A percentile compares a stretch with the other conserved stretches of the same genome.
These are phyloP conservation scores for Yamadazyma nakazawae DNA, from an alignment of 805 yeast genomes.

Conservation along the genomic window DNA sequence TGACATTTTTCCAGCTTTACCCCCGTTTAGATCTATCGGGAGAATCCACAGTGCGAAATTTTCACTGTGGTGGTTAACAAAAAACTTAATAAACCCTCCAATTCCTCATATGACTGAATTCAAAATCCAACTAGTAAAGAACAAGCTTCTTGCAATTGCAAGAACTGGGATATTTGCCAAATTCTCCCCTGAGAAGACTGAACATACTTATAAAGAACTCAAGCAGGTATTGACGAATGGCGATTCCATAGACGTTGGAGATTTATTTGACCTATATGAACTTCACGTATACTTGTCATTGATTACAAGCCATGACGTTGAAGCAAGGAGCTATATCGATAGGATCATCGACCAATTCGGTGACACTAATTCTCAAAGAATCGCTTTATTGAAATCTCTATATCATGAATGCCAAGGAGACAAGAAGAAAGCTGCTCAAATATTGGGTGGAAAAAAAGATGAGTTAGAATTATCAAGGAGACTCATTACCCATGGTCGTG, in stretches of 20 bases:
- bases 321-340: conserved; percentile 66
- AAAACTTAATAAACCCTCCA: neutral
- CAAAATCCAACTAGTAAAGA: conserved; percentile 23
- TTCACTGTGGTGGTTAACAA: conserved; percentile 6
- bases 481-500: conserved; percentile 32
- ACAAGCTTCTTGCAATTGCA: conserved; percentile 49
- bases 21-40: neutral
- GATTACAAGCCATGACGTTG: conserved; percentile 58
- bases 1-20: conserved; percentile 2
- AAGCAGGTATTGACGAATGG: conserved; percentile 28
- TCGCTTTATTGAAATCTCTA: conserved; percentile 52
- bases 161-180: conserved; percentile 49
- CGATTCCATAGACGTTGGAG: conserved; percentile 42
- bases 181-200: conserved; percentile 44
- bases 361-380: conserved; percentile 47
- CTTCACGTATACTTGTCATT: conserved; percentile 67
- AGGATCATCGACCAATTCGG: conserved; percentile 64
- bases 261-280: conserved; percentile 58
- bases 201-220: conserved; percentile 39
- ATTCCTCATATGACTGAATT: conserved; percentile 1
- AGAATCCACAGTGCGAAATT: neutral
- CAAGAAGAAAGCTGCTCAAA: conserved; percentile 22
- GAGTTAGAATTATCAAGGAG: conserved; percentile 37
- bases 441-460: conserved; percentile 29
- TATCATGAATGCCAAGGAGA: conserved; percentile 55